Conservation (phyloP, 441 rosid genomes). For the Kokia cookei region DNA sequence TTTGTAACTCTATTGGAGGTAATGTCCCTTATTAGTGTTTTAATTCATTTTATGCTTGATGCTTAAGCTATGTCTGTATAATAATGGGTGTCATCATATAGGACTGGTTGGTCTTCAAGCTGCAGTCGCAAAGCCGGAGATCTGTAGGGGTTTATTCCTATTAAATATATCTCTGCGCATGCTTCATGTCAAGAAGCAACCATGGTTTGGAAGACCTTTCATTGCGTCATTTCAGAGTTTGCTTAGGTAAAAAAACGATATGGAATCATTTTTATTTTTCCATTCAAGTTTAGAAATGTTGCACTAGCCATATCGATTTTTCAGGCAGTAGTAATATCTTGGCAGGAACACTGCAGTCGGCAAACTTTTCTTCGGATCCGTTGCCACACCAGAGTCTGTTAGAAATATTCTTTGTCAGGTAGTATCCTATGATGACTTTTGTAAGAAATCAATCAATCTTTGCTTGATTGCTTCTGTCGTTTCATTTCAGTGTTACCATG, state of each 20-base stretch:
- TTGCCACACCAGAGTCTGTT: slow-evolving; percentile 66
- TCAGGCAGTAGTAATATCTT: slow-evolving; percentile 6
- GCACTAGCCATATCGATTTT: not conserved
- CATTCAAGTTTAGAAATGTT: not conserved
- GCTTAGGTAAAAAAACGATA: slow-evolving; percentile 53
- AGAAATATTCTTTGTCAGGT: slow-evolving; percentile 78
- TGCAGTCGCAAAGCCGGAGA: slow-evolving; percentile 59
- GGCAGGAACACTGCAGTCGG: slow-evolving; percentile 77
- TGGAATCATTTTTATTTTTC: not conserved
- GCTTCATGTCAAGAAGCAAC: slow-evolving; percentile 93
- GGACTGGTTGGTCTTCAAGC: slow-evolving; percentile 96
- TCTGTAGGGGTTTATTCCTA: slow-evolving; percentile 62
- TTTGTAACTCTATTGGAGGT: slow-evolving; percentile 98
- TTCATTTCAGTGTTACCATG: slow-evolving; percentile 70
- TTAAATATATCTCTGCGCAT: slow-evolving; percentile 76
- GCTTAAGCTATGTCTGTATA: not conserved
- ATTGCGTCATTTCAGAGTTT: slow-evolving; percentile 73
- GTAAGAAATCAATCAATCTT: not conserved
- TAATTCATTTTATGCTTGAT: not conserved
- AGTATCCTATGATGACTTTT: not conserved
- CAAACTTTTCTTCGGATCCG: slow-evolving; percentile 48
- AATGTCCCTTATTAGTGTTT: slow-evolving; percentile 10
- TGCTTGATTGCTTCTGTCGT: slow-evolving; percentile 7
- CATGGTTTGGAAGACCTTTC: slow-evolving; percentile 69
- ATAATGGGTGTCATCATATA: slow-evolving; percentile 17